A percentile compares a stretch with the other conserved stretches of the same genome.
Evolutionary conservation across 1,284 basidiomycete species (phyloP).

Genomic region (Leccinum pachyderme): DNA sequence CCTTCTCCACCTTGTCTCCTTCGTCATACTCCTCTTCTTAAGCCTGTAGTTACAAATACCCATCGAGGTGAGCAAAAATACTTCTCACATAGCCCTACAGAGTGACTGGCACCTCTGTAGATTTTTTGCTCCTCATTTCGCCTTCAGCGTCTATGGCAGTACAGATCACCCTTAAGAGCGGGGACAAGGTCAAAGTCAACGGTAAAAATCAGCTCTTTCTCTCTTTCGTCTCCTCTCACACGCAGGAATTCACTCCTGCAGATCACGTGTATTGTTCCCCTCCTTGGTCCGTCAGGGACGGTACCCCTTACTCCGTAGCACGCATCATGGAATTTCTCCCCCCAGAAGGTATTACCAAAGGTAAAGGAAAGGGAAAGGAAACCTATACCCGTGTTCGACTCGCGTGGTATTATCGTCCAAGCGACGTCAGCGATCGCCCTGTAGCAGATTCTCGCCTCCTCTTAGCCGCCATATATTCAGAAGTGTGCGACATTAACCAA

Average conservation of each 20-base stretch:
- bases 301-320: slow-evolving; percentile 90
- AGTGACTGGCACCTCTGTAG: slow-evolving; percentile 10
- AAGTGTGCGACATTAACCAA: slow-evolving; percentile 90
- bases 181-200: slow-evolving; percentile 79
- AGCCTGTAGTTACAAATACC: slow-evolving; percentile 20
- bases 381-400: slow-evolving; percentile 78
- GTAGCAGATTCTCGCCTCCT: slow-evolving; percentile 87
- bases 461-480: slow-evolving; percentile 92
- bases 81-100: not conserved
- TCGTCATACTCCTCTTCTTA: slow-evolving; percentile 26
- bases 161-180: slow-evolving; percentile 60
- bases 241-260: slow-evolving; percentile 40
- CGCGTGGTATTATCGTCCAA: slow-evolving; percentile 91
- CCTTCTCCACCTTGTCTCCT: slow-evolving; percentile 38
- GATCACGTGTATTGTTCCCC: slow-evolving; percentile 96
- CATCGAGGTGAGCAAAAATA: slow-evolving; percentile 28
- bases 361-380: slow-evolving; percentile 57
- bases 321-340: slow-evolving; percentile 96
- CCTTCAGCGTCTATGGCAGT: slow-evolving; percentile 23
- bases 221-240: slow-evolving; percentile 18
- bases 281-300: slow-evolving; percentile 86
- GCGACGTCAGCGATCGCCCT: slow-evolving; percentile 82
- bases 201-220: slow-evolving; percentile 48
- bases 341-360: slow-evolving; percentile 63
- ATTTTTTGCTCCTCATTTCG: slow-evolving; percentile 27